These are phyloP conservation scores for Scheffersomyces illinoinensis DNA, from an alignment of 1,139 yeast species.

Conservation along the genomic window DNA sequence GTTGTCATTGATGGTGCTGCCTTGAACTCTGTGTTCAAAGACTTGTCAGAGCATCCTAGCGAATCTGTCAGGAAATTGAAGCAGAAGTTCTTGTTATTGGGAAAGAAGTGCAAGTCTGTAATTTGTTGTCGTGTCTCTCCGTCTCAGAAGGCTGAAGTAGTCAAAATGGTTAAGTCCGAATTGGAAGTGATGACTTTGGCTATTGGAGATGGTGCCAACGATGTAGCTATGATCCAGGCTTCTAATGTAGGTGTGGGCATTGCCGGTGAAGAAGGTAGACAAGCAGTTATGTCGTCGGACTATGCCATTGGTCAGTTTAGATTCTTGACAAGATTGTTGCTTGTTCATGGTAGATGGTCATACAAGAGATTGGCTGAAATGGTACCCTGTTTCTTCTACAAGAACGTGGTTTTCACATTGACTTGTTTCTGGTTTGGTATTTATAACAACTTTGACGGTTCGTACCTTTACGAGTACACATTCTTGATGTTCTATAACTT, in stretches of 20 bases:
- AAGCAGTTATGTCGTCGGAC: slow-evolving; percentile 68
- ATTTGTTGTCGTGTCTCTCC: slow-evolving; percentile 69
- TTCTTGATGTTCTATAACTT: slow-evolving; percentile 64
- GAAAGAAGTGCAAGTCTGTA: slow-evolving; percentile 62
- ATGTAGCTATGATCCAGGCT: slow-evolving; percentile 69
- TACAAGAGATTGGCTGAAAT: slow-evolving; percentile 62
- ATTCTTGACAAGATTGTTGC: slow-evolving; percentile 51
- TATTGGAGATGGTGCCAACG: slow-evolving; percentile 69
- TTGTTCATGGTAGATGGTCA: slow-evolving; percentile 69
- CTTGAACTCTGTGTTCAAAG: slow-evolving; percentile 41
- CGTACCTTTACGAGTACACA: slow-evolving; percentile 62
- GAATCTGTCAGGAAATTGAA: slow-evolving; percentile 14
- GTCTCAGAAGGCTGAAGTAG: slow-evolving; percentile 61
- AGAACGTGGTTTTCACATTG: slow-evolving; percentile 60
- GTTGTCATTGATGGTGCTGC: slow-evolving; percentile 60
- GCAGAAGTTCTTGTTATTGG: slow-evolving; percentile 52
- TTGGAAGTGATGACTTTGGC: slow-evolving; percentile 64
- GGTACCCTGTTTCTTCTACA: slow-evolving; percentile 67
- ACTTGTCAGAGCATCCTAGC: slow-evolving; percentile 11
- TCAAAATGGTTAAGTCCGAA: slow-evolving; percentile 49
- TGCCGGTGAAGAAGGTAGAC: slow-evolving; percentile 71
- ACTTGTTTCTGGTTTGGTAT: slow-evolving; percentile 66
- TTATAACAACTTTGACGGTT: slow-evolving; percentile 58
- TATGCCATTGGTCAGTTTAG: slow-evolving; percentile 68
- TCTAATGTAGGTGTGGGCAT: slow-evolving; percentile 68